Base-by-base conservation (phyloP, 768 basidiomycete genomes). In the Cystofilobasidium bisporidii region DNA sequence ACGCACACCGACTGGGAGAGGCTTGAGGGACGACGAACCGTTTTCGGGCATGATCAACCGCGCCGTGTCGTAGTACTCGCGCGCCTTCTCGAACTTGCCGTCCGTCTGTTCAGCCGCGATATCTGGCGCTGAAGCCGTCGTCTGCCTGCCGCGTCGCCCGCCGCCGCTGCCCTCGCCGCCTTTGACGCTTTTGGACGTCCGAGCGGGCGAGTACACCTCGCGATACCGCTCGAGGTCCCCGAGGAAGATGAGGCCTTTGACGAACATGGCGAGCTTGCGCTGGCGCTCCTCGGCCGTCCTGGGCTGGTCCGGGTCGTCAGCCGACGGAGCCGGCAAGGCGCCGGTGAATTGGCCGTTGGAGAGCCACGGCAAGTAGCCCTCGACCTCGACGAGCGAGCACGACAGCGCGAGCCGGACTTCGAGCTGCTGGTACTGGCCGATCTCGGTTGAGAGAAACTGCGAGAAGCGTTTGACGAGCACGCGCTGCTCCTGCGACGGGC, bases 221-320 rank as follows among this genome's bases (percentile, higher is more conserved):
- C 87, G 82, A 78, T 99, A 99, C 48, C 96, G 83, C 68, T 91
- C 89, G 58, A 99, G 86, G 74, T 99, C 96, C 15, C 96, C 96
- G 12, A 93, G 82, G 76, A 88, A 94, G 24, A 97, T 85, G 63
- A 99, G 79, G 11, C 87, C 86, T 78, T 94, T 96, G 79, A 92
- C 78, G 53, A 65, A 32, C 36, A 89, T 85, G 14, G 84, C 83
- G n/a, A 93, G 79, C 65, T 85, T 83, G 69, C 80, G 81, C 65
- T 83, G 82, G 61, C 83, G 83, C 72, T 43, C 26, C 15, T 38
- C n/a, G 36, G 36, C 36, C 26, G 24, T 48, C 45, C 17, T 6
- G n/a, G 26, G 63, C 24, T 28, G 32, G 33, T 32, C 12, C 63
- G 26, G 87, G 83, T 33, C 80, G 81, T 15, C 78, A 47, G 12